phyloP scores from a whole-genome alignment of 306 rosid genomes.

The Gastrolobium bilobum region DNA sequence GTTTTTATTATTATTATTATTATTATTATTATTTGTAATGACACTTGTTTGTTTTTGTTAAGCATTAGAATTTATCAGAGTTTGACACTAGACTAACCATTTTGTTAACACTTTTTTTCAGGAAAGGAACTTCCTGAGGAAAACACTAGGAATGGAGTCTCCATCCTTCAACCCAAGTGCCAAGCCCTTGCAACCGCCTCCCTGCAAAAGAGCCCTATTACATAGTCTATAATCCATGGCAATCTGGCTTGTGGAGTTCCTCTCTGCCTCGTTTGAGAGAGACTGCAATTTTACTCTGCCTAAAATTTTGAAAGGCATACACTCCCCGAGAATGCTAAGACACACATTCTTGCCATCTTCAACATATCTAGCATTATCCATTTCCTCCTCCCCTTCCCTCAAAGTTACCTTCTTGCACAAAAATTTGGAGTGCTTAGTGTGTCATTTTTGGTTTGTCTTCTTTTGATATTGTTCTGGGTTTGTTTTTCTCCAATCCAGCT shows the following conservation, averaged over 20 bases:
- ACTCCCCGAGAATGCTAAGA: constrained; percentile 61
- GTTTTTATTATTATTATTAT: background rate
- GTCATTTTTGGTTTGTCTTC: constrained; percentile 71
- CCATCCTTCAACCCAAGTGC: constrained; percentile 63
- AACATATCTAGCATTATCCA: constrained; percentile 63
- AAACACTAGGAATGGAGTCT: constrained; percentile 87
- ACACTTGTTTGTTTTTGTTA: background rate
- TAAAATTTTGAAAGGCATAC: constrained; percentile 68
- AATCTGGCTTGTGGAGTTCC: constrained; percentile 40
- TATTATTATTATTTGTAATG: background rate
- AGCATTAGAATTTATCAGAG: constrained; percentile 11
- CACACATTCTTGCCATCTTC: constrained; percentile 61
- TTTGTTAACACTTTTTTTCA: constrained; percentile 48
- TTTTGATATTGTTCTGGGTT: constrained; percentile 62
- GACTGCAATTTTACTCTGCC: constrained; percentile 69
- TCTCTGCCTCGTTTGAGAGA: constrained; percentile 47
- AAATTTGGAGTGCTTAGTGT: constrained; percentile 64
- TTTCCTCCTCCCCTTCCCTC: constrained; percentile 47
- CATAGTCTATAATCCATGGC: constrained; percentile 68
- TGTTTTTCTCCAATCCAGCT: constrained; percentile 57
- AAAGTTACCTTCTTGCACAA: constrained; percentile 53
- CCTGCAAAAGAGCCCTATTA: constrained; percentile 93
- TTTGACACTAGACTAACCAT: constrained; percentile 49
- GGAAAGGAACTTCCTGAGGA: constrained; percentile 90
- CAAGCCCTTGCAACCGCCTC: constrained; percentile 71